phyloP scores from a whole-genome alignment of 495 filamentous ascomycete genomes.

The Terfezia claveryi region DNA sequence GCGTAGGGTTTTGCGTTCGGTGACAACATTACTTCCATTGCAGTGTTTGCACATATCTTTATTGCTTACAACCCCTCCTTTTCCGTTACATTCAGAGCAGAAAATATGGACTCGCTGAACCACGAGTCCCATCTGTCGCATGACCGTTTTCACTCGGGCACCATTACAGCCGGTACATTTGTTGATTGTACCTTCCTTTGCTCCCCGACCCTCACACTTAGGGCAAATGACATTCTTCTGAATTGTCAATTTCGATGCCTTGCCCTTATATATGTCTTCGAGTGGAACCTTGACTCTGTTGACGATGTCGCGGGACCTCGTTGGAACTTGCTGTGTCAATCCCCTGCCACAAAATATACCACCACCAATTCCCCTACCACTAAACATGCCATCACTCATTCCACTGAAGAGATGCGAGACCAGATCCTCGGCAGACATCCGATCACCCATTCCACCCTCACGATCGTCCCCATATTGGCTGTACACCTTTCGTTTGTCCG shows the following conservation, averaged over 20 bases:
- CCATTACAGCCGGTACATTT: constrained; percentile 79
- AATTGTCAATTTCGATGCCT: constrained; percentile 87
- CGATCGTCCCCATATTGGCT: constrained; percentile 96
- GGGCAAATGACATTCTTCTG: constrained; percentile 95
- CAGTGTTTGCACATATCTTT: constrained; percentile 92
- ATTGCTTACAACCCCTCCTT: constrained; percentile 86
- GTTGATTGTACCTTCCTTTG: constrained; percentile 90
- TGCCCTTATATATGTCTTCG: constrained; percentile 94
- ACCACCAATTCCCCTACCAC: constrained; percentile 47
- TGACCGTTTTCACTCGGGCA: constrained; percentile 97
- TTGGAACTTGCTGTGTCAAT: no score
- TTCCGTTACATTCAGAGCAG: constrained; percentile 91
- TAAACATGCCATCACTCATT: constrained; percentile 57
- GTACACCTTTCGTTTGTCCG: constrained; percentile 76
- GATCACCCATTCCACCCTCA: constrained; percentile 48
- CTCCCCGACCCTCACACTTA: constrained; percentile 85
- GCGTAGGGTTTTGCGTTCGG: constrained; percentile 93
- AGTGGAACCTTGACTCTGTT: constrained; percentile 95
- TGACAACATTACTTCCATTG: constrained; percentile 86
- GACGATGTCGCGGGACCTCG: constrained; percentile 37
- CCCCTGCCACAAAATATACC: constrained; percentile 38
- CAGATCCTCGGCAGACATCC: constrained; percentile 91
- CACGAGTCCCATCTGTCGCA: constrained; percentile 99
- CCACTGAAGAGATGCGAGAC: constrained; percentile 97
- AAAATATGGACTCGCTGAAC: constrained; percentile 99